Base-by-base conservation (phyloP, 2,329 filamentous ascomycete genomes). In the Aspergillus nomiae region DNA sequence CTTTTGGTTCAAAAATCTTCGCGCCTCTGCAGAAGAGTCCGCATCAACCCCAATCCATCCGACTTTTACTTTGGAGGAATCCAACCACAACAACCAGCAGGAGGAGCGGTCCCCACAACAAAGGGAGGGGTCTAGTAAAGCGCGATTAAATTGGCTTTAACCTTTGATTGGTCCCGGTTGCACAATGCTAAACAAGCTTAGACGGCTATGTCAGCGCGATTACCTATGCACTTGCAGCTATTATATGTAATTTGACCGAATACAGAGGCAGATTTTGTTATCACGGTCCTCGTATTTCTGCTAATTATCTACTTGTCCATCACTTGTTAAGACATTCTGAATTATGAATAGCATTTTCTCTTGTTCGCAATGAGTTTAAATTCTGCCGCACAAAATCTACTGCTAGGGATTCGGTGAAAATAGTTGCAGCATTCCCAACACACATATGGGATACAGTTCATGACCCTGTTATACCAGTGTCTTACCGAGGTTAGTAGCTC, bases 1-100 rank as follows among this genome's bases (percentile, higher is more conserved):
- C 8, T 84, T 89, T 61, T 96, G 94, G 91, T 84, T 85, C 63
- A 75, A 73, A 19, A 72, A 73, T 56, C 66, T 78, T 32, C 46
- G 71, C 9, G 61, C 69, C 34, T 73, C 67, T 41, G 62, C 70
- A 19, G 61, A 67, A 14, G 58, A 62, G 53, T 58, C 66, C 50
- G 56, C 58, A 21, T 43, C 63, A 60, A 65, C 60, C n/a, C 21
- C 53, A 51, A 38, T 45, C 32, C 45, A 12, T 51, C 41, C 16
- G 50, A 24, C 21, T 30, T 26, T 24, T 43, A 21, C 50, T 55
- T 21, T 12, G 12, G 46, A 51, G 16, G 19, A 56, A 19, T 58
- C 43, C 30, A 56, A 38, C 30, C 30, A 53, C 32, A 48, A 32
- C 32, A 32, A 38, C 16, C 51, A 60, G 55, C 12, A 16, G 36